These are phyloP conservation scores for Trichosporon faecale DNA, from an alignment of 1,284 basidiomycete genomes.

Conservation along the genomic window DNA sequence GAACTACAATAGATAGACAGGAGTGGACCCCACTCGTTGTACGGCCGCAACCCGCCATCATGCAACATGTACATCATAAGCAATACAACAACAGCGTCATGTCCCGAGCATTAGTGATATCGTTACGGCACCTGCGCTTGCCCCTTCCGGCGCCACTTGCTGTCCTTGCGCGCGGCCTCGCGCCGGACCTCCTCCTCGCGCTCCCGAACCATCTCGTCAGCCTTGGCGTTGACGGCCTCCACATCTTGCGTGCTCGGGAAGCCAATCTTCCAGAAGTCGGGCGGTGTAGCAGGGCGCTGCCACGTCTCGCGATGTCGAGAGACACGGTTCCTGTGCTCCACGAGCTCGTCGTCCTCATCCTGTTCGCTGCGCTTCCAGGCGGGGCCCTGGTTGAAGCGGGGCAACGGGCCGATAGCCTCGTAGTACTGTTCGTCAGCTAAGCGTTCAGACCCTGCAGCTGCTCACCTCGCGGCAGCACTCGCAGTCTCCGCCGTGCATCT, in stretches of 20 bases:
- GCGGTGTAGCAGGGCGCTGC: slow-evolving; percentile 70
- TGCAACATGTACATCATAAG: slow-evolving; percentile 12
- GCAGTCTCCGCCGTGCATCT: slow-evolving; percentile 74
- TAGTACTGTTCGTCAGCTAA: slow-evolving; percentile 63
- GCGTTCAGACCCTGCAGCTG: slow-evolving; percentile 18
- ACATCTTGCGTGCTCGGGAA: slow-evolving; percentile 82
- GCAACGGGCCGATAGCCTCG: slow-evolving; percentile 66
- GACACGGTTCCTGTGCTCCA: slow-evolving; percentile 66
- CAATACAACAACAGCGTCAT: slow-evolving; percentile 8
- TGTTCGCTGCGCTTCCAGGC: slow-evolving; percentile 57
- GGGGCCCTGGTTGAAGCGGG: slow-evolving; percentile 62
- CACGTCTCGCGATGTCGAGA: slow-evolving; percentile 71
- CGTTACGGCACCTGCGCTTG: neutral
- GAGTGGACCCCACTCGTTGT: slow-evolving; percentile 8
- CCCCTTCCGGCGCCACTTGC: slow-evolving; percentile 43
- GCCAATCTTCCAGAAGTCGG: slow-evolving; percentile 73
- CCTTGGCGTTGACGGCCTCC: slow-evolving; percentile 66
- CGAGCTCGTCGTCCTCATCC: slow-evolving; percentile 41
- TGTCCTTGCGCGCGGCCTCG: slow-evolving; percentile 43
- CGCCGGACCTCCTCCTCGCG: slow-evolving; percentile 60
- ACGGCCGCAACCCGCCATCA: neutral
- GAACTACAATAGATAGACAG: neutral
- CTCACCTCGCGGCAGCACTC: slow-evolving; percentile 76
- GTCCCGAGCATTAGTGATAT: neutral
- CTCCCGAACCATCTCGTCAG: slow-evolving; percentile 59